These are phyloP conservation scores for Citrus australasica DNA, from an alignment of 345 rosid genomes.

Conservation along the genomic window DNA sequence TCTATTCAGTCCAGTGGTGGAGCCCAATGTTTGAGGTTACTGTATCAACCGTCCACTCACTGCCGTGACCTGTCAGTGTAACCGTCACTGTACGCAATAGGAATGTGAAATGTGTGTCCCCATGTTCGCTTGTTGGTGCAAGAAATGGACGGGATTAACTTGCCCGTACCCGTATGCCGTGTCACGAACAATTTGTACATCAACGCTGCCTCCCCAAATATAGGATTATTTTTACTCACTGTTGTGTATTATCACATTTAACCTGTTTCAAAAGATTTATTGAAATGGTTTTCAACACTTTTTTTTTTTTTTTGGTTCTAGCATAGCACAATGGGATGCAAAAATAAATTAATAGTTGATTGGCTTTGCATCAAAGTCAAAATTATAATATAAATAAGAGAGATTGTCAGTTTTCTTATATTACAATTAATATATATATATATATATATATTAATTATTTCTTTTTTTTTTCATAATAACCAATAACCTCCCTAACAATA, in stretches of 20 bases:
- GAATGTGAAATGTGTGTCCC: neutral
- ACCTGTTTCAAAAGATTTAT: too few relatives aligned
- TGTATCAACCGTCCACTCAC: slow-evolving; percentile 9
- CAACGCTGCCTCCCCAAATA: neutral
- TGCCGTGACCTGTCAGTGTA: neutral
- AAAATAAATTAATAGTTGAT: too few relatives aligned
- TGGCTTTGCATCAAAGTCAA: too few relatives aligned
- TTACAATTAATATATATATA: too few relatives aligned
- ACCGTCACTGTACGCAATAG: neutral
- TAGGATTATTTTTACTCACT: neutral
- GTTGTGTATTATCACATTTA: neutral
- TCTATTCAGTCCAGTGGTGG: neutral
- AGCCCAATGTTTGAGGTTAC: neutral
- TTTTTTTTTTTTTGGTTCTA: too few relatives aligned
- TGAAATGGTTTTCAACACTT: too few relatives aligned
- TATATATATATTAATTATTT: too few relatives aligned
- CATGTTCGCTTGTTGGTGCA: neutral
- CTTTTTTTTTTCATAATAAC: fast-evolving
- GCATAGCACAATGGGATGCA: too few relatives aligned
- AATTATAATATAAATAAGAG: too few relatives aligned
- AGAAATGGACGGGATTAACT: neutral
- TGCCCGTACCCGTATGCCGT: neutral
- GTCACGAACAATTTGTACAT: neutral
- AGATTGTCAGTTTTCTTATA: too few relatives aligned
- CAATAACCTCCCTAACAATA: too few relatives aligned